Conservation (phyloP, 1,284 basidiomycete species). For the Paramarasmius palmivorus region DNA sequence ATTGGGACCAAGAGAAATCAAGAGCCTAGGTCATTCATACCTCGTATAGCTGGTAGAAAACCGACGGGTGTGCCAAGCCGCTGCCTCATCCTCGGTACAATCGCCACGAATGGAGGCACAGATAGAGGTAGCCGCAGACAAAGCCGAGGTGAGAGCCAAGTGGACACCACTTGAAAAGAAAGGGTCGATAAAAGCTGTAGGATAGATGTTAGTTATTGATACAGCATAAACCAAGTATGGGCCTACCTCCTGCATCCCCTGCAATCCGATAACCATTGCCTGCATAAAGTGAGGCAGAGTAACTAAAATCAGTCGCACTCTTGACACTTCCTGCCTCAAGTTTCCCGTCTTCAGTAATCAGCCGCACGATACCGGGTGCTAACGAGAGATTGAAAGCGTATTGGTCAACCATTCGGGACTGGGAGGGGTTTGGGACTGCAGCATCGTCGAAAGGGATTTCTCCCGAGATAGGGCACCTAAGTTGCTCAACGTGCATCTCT, state of each 20-base stretch:
- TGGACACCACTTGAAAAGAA: constrained; percentile 67
- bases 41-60: constrained; percentile 58
- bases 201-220: background rate
- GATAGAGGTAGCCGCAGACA: constrained; percentile 57
- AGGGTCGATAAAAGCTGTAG: constrained; percentile 63
- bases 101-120: constrained; percentile 53
- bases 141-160: constrained; percentile 56
- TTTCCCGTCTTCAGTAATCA: constrained; percentile 42
- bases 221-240: background rate
- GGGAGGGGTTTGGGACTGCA: constrained; percentile 21
- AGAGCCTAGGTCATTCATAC: constrained; percentile 25
- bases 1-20: background rate
- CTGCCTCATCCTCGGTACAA: constrained; percentile 46
- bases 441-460: constrained; percentile 5
- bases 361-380: constrained; percentile 42
- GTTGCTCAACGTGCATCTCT: constrained; percentile 22
- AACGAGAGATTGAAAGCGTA: constrained; percentile 42
- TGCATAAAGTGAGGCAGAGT: constrained; percentile 51
- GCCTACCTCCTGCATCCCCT: constrained; percentile 60
- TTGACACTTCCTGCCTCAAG: constrained; percentile 33
- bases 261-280: constrained; percentile 51
- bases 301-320: constrained; percentile 57
- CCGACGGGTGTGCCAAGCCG: constrained; percentile 48
- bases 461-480: background rate
- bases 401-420: constrained; percentile 29